Conservation (phyloP, 768 basidiomycete genomes). For the Russula vinacea region DNA sequence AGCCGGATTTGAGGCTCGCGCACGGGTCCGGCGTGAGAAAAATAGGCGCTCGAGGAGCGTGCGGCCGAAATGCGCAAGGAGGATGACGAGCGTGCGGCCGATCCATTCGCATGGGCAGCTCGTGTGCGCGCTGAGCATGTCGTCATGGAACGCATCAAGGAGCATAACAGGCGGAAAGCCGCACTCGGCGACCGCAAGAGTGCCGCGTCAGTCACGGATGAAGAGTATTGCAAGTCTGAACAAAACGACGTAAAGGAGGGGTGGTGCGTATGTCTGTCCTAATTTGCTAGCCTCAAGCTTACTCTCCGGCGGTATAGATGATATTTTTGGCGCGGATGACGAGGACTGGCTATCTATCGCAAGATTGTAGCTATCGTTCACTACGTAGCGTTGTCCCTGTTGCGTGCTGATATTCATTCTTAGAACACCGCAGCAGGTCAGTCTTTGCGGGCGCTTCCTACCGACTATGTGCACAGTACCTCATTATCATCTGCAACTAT, state of each 20-base stretch:
- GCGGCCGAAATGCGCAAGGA: conserved; percentile 61
- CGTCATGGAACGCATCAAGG: conserved; percentile 82
- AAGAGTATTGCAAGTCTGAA: conserved; percentile 87
- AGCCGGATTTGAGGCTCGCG: conserved; percentile 88
- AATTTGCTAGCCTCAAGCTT: neutral
- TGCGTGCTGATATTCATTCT: conserved; percentile 5
- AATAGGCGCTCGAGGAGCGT: conserved; percentile 70
- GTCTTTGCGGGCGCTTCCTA: no score
- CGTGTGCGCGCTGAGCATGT: conserved; percentile 78
- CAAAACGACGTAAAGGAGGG: conserved; percentile 83
- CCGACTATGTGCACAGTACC: no score
- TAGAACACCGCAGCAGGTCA: conserved; percentile 67
- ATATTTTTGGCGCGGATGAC: conserved; percentile 90
- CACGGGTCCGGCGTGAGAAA: conserved; percentile 80
- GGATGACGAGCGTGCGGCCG: conserved; percentile 70
- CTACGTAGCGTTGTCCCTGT: neutral
- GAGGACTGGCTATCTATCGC: conserved; percentile 96
- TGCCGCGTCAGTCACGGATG: conserved; percentile 91
- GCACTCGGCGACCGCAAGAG: conserved; percentile 75
- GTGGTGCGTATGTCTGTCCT: conserved; percentile 49
- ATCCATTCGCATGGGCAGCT: conserved; percentile 70
- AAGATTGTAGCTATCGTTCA: conserved; percentile 69
- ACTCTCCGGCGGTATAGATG: conserved; percentile 51
- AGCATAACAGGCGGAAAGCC: conserved; percentile 70
- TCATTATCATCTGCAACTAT: no score